Evolutionary conservation across 805 yeast species (phyloP).

Genomic region (Geotrichum ghanense): DNA sequence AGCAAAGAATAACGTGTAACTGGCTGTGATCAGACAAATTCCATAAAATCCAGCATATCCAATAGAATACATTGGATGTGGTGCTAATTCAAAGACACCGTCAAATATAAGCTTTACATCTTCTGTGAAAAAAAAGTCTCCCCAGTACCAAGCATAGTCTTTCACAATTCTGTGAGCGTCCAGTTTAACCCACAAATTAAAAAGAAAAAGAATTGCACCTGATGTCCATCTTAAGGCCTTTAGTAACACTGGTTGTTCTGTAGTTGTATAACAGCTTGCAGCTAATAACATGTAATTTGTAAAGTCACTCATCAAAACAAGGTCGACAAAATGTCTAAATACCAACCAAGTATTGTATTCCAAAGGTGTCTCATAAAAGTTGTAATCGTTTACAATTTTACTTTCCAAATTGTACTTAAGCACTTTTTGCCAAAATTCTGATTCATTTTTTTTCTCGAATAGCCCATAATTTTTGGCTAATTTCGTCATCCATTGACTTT

Average conservation of each 20-base stretch:
- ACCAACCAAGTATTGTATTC: conserved; percentile 79
- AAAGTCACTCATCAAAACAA: conserved; percentile 77
- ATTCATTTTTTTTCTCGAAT: conserved; percentile 27
- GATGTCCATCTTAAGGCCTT: conserved; percentile 40
- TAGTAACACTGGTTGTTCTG: conserved; percentile 34
- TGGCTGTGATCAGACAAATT: conserved; percentile 62
- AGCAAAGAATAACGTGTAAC: conserved; percentile 55
- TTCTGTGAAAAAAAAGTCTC: conserved; percentile 78
- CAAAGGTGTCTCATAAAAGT: conserved; percentile 38
- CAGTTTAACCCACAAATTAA: conserved; percentile 75
- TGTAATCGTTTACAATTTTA: conserved; percentile 31
- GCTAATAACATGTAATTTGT: conserved; percentile 62
- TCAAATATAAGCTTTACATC: conserved; percentile 64
- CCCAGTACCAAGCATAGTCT: conserved; percentile 94
- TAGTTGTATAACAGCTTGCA: conserved; percentile 29
- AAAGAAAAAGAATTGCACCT: conserved; percentile 52
- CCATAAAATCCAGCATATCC: conserved; percentile 87
- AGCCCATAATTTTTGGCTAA: conserved; percentile 37
- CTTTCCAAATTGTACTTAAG: conserved; percentile 35
- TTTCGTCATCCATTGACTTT: conserved; percentile 39
- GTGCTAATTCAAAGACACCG: conserved; percentile 82
- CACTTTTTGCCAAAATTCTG: conserved; percentile 29
- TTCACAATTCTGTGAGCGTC: conserved; percentile 84
- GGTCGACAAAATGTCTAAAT: conserved; percentile 68
- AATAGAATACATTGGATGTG: conserved; percentile 87